Base-by-base conservation (phyloP, 2,329 filamentous ascomycete genomes). In the Neofusicoccum sp. region DNA sequence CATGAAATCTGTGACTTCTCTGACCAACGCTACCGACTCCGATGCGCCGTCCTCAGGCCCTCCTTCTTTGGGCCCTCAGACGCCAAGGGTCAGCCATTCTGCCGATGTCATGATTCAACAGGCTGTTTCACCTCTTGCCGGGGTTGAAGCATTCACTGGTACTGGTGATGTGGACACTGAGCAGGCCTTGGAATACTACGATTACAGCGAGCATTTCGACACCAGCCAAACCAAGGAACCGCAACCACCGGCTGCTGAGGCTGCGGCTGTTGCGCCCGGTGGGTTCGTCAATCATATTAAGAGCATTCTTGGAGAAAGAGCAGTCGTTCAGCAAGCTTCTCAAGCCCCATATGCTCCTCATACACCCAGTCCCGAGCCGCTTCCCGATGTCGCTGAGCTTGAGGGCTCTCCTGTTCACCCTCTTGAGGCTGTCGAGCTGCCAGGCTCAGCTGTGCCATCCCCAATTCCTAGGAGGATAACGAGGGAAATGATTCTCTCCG, bases 41-140 rank as follows among this genome's bases (percentile, higher is more conserved):
- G 75, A 78, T 12, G 70, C 73, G 5, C 76, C 77, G 12, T 81
- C 79, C 1, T 81, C 79, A 1, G 79, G 81, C 64, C 73, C 76
- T 47, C 73, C 77, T 39, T 78, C 75, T 1, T 75, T 76, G n/a
- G 71, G 71, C 6, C 79, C 79, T 16, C 74, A 77, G 29, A 81
- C 80, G 6, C 79, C 80, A 0, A 74, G 73, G 54, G 74, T 79
- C 64, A 67, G 70, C 12, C 71, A 68, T 14, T 70, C 74, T 8
- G 71, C 77, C 47, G 74, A 77, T 62, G 74, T 75, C 5, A 61
- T 70, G 28, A 48, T 68, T n/a, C 61, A 63, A 3, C 59, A 48
- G 2, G 37, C 47, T 49, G 22, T 22, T 22, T 60, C 56, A 12
- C 56, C 45, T 28, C 43, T 49, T 39, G 31, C 16, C 36, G 43